Percentiles rank a stretch among this genome's conserved stretches.
Evolutionary conservation across 345 rosid genomes (phyloP).

Genomic region (Erucastrum elatum): DNA sequence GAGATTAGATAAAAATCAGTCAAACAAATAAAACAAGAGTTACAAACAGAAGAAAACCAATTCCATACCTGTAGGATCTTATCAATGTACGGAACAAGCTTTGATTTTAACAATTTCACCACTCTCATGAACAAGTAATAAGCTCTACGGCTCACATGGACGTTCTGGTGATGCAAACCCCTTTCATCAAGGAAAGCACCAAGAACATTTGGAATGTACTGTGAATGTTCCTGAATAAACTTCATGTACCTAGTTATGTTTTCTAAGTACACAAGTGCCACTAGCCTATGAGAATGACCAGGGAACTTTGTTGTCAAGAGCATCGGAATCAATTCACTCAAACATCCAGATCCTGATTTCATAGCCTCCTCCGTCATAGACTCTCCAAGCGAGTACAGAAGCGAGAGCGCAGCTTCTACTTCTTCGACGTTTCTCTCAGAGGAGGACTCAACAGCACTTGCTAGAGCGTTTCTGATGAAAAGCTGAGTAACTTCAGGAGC

Average conservation of each 20-base stretch:
- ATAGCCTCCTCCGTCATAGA: conserved; percentile 74
- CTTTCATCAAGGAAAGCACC: conserved; percentile 93
- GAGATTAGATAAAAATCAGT: not conserved
- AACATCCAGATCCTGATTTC: conserved; percentile 62
- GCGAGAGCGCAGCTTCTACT: conserved; percentile 96
- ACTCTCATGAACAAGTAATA: conserved; percentile 90
- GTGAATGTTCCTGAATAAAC: conserved; percentile 74
- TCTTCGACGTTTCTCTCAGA: conserved; percentile 78
- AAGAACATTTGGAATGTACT: conserved; percentile 65
- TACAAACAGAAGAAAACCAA: not conserved
- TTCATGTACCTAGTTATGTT: conserved; percentile 78
- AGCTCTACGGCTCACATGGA: conserved; percentile 81
- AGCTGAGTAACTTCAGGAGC: conserved; percentile 79
- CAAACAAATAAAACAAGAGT: not conserved
- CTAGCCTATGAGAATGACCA: conserved; percentile 86
- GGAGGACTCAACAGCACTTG: conserved; percentile 57
- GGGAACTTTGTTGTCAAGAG: conserved; percentile 74
- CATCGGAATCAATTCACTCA: conserved; percentile 72
- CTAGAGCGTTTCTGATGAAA: conserved; percentile 76
- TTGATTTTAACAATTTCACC: conserved; percentile 76
- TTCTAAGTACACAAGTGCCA: conserved; percentile 85
- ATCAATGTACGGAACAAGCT: conserved; percentile 89
- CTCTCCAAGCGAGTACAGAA: conserved; percentile 87
- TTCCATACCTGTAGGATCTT: conserved; percentile 71
- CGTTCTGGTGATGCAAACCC: conserved; percentile 85